These are phyloP conservation scores for Glonium stellatum DNA, from an alignment of 495 filamentous ascomycete genomes.

Conservation along the genomic window DNA sequence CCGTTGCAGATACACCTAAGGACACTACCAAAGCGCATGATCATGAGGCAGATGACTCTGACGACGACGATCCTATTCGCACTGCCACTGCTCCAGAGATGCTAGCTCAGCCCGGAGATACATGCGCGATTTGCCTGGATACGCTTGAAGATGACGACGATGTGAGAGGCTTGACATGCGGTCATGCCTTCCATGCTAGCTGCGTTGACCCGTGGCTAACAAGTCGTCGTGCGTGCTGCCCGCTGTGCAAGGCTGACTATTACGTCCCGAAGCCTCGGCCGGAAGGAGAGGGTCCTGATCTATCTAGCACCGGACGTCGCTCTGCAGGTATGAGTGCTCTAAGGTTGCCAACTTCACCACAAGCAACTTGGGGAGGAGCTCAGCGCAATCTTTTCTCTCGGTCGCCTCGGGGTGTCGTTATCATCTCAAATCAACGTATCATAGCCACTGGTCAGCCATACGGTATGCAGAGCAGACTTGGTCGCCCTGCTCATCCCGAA, in stretches of 20 bases:
- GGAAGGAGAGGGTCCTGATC: constrained; percentile 29
- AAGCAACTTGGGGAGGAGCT: constrained; percentile 11
- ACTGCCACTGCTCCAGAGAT: constrained; percentile 75
- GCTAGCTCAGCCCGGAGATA: constrained; percentile 80
- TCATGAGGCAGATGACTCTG: constrained; percentile 54
- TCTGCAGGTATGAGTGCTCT: constrained; percentile 13
- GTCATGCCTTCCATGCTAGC: constrained; percentile 89
- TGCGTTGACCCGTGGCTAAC: constrained; percentile 98
- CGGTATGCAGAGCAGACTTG: constrained; percentile 6
- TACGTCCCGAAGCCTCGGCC: constrained; percentile 79
- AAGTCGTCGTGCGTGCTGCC: constrained; percentile 85
- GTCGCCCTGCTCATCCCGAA: constrained; percentile 14
- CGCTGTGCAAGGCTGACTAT: constrained; percentile 94
- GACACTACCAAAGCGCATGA: not conserved
- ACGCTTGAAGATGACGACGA: constrained; percentile 91
- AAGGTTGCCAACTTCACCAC: constrained; percentile 20
- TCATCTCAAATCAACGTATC: constrained; percentile 1
- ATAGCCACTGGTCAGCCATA: not conserved
- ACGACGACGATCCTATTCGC: constrained; percentile 79
- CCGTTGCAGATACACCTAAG: not conserved
- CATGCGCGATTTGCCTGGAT: constrained; percentile 95
- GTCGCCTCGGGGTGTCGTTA: constrained; percentile 12
- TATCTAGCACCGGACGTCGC: constrained; percentile 10
- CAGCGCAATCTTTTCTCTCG: constrained; percentile 24
- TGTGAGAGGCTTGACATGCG: constrained; percentile 85